phyloP scores from a whole-genome alignment of 305 asterid species.

The Fraxinus greggii region DNA sequence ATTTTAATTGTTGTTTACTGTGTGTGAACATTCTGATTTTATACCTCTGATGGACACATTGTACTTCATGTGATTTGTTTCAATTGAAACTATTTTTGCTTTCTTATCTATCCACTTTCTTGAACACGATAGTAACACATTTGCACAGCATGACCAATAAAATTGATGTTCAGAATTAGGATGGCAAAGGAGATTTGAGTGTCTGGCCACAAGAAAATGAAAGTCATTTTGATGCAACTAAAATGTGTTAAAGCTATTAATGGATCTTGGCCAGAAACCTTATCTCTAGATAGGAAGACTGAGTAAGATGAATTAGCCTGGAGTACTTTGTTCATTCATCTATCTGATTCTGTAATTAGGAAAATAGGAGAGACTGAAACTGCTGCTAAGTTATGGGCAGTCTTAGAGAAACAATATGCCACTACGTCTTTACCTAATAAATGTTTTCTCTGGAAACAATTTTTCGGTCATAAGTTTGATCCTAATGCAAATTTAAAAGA shows the following conservation, averaged over 20 bases:
- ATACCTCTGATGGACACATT: too few relatives aligned
- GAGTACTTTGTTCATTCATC: neutral
- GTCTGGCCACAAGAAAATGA: neutral
- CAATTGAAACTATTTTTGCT: too few relatives aligned
- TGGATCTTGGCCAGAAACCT: neutral
- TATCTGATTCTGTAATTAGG: neutral
- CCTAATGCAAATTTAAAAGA: neutral
- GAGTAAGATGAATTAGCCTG: neutral
- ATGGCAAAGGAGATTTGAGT: neutral
- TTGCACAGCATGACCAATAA: too few relatives aligned
- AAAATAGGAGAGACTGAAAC: neutral
- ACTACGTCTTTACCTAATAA: neutral
- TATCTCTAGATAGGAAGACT: neutral
- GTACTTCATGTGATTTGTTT: too few relatives aligned
- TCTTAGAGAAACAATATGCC: neutral
- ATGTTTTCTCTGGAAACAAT: neutral
- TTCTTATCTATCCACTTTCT: too few relatives aligned
- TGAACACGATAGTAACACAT: too few relatives aligned
- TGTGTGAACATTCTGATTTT: neutral
- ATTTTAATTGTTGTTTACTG: neutral
- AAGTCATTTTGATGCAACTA: neutral
- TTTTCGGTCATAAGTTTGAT: neutral
- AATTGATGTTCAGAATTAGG: too few relatives aligned
- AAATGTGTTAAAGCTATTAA: neutral
- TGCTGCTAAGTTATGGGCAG: neutral